These are phyloP conservation scores for Talaromyces funiculosus DNA, from an alignment of 2,329 filamentous ascomycete genomes.

Conservation along the genomic window DNA sequence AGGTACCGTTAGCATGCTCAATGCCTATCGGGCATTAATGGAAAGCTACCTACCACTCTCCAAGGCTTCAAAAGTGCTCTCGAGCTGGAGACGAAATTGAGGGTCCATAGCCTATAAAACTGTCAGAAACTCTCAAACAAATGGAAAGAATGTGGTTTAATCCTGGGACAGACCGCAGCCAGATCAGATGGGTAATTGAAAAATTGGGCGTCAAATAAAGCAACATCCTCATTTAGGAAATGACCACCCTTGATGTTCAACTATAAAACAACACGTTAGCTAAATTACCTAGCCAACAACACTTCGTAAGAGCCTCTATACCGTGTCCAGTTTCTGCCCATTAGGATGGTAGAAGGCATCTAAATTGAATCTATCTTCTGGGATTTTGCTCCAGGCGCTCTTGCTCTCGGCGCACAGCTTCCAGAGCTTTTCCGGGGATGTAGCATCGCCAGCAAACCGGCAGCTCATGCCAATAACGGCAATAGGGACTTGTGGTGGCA, in stretches of 20 bases:
- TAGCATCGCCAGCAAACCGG: constrained; percentile 18
- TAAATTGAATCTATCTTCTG: constrained; percentile 15
- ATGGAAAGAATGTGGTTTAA: background rate
- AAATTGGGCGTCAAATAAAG: constrained; percentile 28
- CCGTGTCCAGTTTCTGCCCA: background rate
- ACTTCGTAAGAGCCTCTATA: background rate
- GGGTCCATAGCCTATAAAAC: background rate
- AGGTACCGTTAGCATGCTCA: background rate
- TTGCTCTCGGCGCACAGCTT: constrained; percentile 15
- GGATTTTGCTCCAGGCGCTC: constrained; percentile 16
- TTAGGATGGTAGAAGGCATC: background rate
- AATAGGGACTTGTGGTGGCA: background rate
- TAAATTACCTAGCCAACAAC: background rate
- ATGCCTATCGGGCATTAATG: background rate
- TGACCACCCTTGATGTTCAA: background rate
- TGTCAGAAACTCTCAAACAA: background rate
- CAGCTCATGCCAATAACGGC: constrained; percentile 20
- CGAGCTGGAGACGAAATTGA: background rate
- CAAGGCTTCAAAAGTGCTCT: constrained; percentile 8
- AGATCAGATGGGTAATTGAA: constrained; percentile 2
- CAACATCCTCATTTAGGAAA: constrained; percentile 18
- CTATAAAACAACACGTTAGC: background rate
- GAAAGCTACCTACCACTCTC: constrained; percentile 10
- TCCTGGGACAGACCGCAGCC: background rate
- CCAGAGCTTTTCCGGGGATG: constrained; percentile 17